A percentile compares a stretch with the other conserved stretches of the same genome.
Conservation (phyloP, 192 early-diverging fungal genomes). For the Coemansia nantahalensis region DNA sequence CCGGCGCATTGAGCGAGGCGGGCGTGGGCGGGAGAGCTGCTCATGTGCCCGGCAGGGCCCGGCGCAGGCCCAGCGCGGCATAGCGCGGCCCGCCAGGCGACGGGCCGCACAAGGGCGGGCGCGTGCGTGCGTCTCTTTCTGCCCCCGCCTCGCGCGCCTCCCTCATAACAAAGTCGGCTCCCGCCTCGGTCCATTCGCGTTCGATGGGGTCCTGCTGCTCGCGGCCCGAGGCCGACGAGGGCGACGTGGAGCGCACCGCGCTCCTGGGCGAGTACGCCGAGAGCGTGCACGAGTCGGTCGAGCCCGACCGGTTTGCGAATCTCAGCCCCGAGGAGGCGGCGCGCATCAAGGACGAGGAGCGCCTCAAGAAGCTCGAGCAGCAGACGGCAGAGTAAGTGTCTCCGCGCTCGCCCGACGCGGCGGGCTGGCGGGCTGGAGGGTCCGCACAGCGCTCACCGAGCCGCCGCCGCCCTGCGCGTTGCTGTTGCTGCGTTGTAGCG, state of each 20-base stretch:
- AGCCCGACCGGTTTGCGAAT: conserved; percentile 44
- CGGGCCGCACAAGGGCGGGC: too few relatives aligned
- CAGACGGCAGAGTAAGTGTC: conserved; percentile 40
- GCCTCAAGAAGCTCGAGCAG: conserved; percentile 37
- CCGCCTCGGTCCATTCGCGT: too few relatives aligned
- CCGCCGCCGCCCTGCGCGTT: background rate
- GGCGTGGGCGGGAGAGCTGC: too few relatives aligned
- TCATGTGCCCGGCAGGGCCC: too few relatives aligned
- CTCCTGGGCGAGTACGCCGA: conserved; percentile 26
- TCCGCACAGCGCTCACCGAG: too few relatives aligned
- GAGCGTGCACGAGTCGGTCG: conserved; percentile 3
- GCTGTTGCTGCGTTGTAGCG: conserved; percentile 8
- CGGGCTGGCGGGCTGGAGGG: too few relatives aligned
- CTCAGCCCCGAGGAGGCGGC: conserved; percentile 28
- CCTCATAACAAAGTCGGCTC: too few relatives aligned
- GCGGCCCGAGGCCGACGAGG: conserved; percentile 32
- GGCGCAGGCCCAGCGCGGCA: too few relatives aligned
- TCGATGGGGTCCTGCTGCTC: conserved; percentile 47
- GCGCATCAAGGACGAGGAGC: conserved; percentile 35
- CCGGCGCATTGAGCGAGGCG: too few relatives aligned
- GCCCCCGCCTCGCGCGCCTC: too few relatives aligned
- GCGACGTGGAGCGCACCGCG: conserved; percentile 29
- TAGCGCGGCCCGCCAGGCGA: too few relatives aligned
- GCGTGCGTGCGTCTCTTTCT: too few relatives aligned
- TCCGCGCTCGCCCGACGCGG: background rate